phyloP scores from a whole-genome alignment of 2,329 filamentous ascomycete genomes.

The Geosmithia putterillii region DNA sequence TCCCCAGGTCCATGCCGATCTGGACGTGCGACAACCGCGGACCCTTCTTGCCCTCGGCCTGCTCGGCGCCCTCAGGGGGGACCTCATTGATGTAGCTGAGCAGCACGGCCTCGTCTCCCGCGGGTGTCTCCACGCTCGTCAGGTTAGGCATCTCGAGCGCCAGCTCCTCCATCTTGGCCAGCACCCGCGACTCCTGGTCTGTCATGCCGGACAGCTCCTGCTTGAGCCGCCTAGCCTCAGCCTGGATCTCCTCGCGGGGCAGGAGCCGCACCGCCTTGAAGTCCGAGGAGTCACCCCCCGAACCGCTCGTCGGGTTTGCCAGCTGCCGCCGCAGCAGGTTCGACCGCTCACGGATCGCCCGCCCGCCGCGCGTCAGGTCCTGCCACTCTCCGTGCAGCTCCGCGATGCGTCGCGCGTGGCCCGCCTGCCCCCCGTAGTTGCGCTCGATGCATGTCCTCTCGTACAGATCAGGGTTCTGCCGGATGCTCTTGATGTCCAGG shows the following conservation, averaged over 20 bases:
- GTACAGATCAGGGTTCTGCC: constrained; percentile 70
- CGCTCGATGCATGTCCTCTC: constrained; percentile 72
- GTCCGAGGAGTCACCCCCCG: constrained; percentile 23
- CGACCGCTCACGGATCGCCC: constrained; percentile 50
- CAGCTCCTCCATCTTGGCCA: constrained; percentile 56
- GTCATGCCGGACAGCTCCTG: constrained; percentile 46
- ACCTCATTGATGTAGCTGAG: constrained; percentile 71
- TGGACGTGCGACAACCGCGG: constrained; percentile 66
- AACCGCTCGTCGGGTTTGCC: constrained; percentile 35
- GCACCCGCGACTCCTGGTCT: constrained; percentile 45
- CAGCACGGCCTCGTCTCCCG: constrained; percentile 51
- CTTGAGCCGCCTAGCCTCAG: constrained; percentile 55
- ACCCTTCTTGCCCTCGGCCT: constrained; percentile 22
- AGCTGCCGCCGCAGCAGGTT: constrained; percentile 48
- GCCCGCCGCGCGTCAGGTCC: constrained; percentile 45
- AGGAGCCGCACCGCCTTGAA: constrained; percentile 19
- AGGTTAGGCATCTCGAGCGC: constrained; percentile 78
- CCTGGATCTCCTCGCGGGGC: constrained; percentile 41
- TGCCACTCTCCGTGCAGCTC: constrained; percentile 45
- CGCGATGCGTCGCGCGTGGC: constrained; percentile 43
- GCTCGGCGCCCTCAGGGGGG: constrained; percentile 11
- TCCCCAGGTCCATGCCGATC: constrained; percentile 72
- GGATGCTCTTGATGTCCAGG: constrained; percentile 82
- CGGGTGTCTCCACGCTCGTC: constrained; percentile 64
- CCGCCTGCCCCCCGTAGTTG: constrained; percentile 56